Percentiles rank a stretch among this genome's conserved stretches.
Evolutionary conservation across 495 filamentous ascomycete genomes (phyloP).

Genomic region (Tetracladium marchalianum): DNA sequence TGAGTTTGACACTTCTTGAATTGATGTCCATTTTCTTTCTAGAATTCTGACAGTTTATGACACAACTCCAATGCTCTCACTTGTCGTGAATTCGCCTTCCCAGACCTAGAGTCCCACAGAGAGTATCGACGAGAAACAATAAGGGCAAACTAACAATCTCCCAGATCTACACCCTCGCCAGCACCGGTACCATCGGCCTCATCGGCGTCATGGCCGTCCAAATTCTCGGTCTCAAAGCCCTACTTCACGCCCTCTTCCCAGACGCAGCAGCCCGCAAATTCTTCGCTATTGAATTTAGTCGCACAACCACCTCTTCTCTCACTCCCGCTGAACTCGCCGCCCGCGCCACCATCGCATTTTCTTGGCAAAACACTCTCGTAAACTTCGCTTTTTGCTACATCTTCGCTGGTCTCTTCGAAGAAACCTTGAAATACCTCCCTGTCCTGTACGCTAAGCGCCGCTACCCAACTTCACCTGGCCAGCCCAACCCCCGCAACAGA

Average conservation of each 20-base stretch:
- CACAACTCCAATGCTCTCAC: too few relatives aligned
- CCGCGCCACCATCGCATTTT: conserved; percentile 4
- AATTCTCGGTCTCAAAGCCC: background rate
- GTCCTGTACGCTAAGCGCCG: conserved; percentile 15
- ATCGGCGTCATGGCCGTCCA: conserved; percentile 7
- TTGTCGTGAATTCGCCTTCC: too few relatives aligned
- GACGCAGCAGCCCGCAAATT: background rate
- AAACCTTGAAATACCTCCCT: conserved; percentile 18
- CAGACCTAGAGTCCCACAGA: too few relatives aligned
- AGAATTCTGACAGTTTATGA: too few relatives aligned
- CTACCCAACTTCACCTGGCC: too few relatives aligned
- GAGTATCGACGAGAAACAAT: too few relatives aligned
- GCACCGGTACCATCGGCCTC: conserved; percentile 10
- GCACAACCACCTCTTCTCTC: conserved; percentile 1
- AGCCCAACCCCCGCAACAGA: conserved; percentile 4
- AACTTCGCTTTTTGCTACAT: conserved; percentile 11
- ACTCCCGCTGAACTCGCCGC: conserved; percentile 2
- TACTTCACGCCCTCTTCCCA: conserved; percentile 4
- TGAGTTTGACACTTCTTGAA: too few relatives aligned
- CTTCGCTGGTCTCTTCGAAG: conserved; percentile 14
- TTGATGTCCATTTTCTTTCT: too few relatives aligned
- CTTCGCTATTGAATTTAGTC: conserved; percentile 6
- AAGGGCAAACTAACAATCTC: conserved; percentile 3
- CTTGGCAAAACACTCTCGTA: conserved; percentile 18
- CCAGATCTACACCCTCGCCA: conserved; percentile 11